These are phyloP conservation scores for Thelephora terrestris DNA, from an alignment of 1,284 basidiomycete genomes.

Conservation along the genomic window DNA sequence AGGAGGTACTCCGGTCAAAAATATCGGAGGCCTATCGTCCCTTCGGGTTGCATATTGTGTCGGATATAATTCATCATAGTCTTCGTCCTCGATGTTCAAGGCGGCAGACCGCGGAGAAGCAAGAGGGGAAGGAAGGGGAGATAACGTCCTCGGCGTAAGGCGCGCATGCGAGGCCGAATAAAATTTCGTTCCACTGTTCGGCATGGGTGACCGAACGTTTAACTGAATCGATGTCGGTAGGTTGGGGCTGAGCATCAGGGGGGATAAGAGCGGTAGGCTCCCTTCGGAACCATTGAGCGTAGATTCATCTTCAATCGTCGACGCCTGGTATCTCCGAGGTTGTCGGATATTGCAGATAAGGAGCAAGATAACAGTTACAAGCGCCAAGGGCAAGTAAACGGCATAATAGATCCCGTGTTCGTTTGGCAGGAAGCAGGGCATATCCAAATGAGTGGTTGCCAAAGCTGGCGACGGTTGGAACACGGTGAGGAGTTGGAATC, in stretches of 20 bases:
- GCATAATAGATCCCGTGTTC: constrained; percentile 42
- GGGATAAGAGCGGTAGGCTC: no score
- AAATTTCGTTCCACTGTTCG: not conserved
- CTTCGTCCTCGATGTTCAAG: constrained; percentile 24
- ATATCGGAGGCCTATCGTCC: constrained; percentile 35
- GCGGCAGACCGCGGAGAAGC: constrained; percentile 22
- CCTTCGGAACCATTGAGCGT: no score
- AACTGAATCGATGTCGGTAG: no score
- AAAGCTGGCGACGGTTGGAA: constrained; percentile 19
- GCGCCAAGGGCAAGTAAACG: constrained; percentile 38
- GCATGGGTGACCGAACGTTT: not conserved
- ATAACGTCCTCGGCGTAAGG: constrained; percentile 3
- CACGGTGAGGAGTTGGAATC: constrained; percentile 56
- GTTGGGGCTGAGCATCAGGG: no score
- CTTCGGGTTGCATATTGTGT: constrained; percentile 32
- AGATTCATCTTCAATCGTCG: not conserved
- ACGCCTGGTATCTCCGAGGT: not conserved
- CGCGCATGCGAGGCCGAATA: not conserved
- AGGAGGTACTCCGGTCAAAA: constrained; percentile 13
- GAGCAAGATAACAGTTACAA: constrained; percentile 25
- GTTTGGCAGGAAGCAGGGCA: constrained; percentile 47
- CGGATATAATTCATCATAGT: constrained; percentile 13
- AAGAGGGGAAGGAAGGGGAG: constrained; percentile 15
- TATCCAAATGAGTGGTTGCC: constrained; percentile 18
- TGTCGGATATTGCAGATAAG: constrained; percentile 8